Evolutionary conservation across 495 filamentous ascomycete genomes (phyloP), one percentile per base, ranked within the genome.

Genomic region (Bryoglossum gracile): DNA sequence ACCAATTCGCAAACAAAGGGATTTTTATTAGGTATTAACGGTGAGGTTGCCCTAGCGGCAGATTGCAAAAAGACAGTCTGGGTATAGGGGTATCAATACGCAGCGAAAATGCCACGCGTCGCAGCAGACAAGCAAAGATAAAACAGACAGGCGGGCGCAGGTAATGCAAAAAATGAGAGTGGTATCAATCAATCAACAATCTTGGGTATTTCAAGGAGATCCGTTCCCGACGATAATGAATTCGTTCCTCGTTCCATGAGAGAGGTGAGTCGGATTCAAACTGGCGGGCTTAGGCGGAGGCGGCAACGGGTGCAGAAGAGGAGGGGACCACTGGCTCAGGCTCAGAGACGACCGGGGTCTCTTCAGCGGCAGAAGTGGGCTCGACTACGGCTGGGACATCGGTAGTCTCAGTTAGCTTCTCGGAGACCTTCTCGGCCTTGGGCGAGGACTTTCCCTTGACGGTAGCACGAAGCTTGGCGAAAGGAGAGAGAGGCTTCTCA

Each of bases 391-490:
- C 56, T 49, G 68, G 67, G 42, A 63, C 59, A 53, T 71, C 67
- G 19, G 48, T 44, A 8, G 49, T 46, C 47, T 71, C 72, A 49
- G 68, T 67, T 50, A 67, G 36, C 45, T 60, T 58, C 59, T 68
- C 61, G 46, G 58, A 54, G 44, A 68, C 64, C 48, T 63, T 67
- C 50, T 66, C 71, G 32, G 53, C 59, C 51, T 56, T 61, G 34
- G 55, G 53, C 26, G 56, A 60, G 24, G 67, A 64, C 56, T 74
- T 73, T 55, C 62, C 64, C 68, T 70, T 70, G 54, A 77, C 73
- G 46, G 74, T 78, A 55, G 69, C 70, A 57, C 75, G 74, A 52
- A 78, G 62, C 70, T 75, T 76, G 59, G 73, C 75, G 69, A 78
- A 78, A 36, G 69, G 71, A 19, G 71, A 73, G 65, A 68, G 67